Evolutionary conservation across 768 basidiomycete genomes (phyloP), one percentile per base, ranked within the genome.

Genomic region (Rhodotorula graminis): DNA sequence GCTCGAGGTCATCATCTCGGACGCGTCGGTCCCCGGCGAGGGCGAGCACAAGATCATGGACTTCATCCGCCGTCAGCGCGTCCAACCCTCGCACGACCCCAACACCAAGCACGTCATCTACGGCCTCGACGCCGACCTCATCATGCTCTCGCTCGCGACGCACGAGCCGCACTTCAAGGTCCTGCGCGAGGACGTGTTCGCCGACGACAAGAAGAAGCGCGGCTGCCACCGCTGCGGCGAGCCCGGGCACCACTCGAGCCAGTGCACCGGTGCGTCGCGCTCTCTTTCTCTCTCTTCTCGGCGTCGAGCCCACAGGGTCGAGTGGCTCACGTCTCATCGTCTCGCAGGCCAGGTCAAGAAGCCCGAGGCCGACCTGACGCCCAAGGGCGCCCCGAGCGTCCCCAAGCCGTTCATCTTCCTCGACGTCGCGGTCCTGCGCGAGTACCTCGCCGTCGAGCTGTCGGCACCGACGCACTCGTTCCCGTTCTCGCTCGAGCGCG

Each of bases 21-120:
- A 99, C 77, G 92, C 96, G 3, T 88, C 90, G 67, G 96, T 98
- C 21, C 95, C 96, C 2, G 96, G 96, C 77, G 96, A 99, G 82
- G 96, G 96, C 80, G 96, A 99, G 80, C 96, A 99, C 82, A 99
- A 99, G 84, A 97, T 99, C 74, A 97, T 99, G 93, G 96, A 98
- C 80, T 98, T 87, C 80, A 95, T 99, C 75, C 85, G 96, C 67
- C 85, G 94, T 47, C 94, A 96, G 78, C 86, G 96, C 64, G 84
- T 86, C 63, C 91, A 94, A 79, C 86, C 86, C 33, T 90, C 88
- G n/a, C 89, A 98, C 82, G 89, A 99, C 81, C 89, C 95, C 29
- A 98, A 99, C 80, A 97, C 93, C 7, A 85, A 85, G 47, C 96
- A 99, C 80, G 95, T 98, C 67, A 98, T 99, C 73, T 99, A 98